Conservation (phyloP, 208 protist species). For the Lotmaria passim region DNA sequence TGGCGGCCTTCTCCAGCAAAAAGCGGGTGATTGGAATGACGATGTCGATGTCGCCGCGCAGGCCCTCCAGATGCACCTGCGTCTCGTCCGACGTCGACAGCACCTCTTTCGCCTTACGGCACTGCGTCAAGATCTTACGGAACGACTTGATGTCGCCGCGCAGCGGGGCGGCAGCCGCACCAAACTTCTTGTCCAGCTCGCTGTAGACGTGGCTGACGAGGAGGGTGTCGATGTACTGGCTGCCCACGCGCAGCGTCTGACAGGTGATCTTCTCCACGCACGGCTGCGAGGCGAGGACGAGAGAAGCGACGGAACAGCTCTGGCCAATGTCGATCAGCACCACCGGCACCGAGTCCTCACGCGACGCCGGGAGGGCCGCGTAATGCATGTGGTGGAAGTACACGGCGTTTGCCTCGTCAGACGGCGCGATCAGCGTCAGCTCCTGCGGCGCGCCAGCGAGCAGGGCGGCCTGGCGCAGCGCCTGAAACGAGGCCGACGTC, state of each 20-base stretch:
- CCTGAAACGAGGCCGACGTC: constrained; percentile 26
- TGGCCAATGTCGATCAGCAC: constrained; percentile 70
- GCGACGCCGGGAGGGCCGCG: constrained; percentile 33
- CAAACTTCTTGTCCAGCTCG: constrained; percentile 49
- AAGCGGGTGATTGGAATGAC: constrained; percentile 42
- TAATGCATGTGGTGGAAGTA: constrained; percentile 78
- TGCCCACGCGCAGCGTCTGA: constrained; percentile 53
- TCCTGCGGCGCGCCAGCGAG: constrained; percentile 59
- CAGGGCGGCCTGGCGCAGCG: constrained; percentile 55
- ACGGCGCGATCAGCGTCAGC: constrained; percentile 44
- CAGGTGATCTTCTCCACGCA: constrained; percentile 43
- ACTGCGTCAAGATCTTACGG: constrained; percentile 64
- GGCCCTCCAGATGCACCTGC: constrained; percentile 55
- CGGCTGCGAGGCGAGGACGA: constrained; percentile 38
- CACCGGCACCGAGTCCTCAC: constrained; percentile 40
- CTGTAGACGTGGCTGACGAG: constrained; percentile 56
- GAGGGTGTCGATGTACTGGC: constrained; percentile 56
- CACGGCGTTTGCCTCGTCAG: constrained; percentile 57
- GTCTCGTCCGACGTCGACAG: constrained; percentile 67
- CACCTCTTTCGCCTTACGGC: constrained; percentile 77
- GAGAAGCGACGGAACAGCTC: constrained; percentile 43
- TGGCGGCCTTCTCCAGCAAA: constrained; percentile 37
- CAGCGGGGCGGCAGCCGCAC: constrained; percentile 21
- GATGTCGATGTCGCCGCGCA: constrained; percentile 57
- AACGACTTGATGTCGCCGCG: constrained; percentile 56